Evolutionary conservation across 116 monocot species (phyloP), one percentile per base, ranked within the genome.

Genomic region (Thalassia testudinum): DNA sequence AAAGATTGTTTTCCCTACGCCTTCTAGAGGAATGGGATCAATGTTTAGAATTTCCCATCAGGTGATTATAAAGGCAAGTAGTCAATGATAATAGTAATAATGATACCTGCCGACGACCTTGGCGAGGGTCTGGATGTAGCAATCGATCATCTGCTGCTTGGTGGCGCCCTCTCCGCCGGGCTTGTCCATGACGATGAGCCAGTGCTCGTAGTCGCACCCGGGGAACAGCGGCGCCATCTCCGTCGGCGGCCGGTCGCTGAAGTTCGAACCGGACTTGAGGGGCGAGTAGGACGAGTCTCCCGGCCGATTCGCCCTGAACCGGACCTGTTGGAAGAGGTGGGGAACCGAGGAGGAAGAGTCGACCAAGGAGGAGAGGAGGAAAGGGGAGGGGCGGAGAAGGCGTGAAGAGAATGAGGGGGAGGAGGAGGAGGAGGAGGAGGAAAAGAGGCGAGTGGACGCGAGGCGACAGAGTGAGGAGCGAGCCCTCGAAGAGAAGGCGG

Each of bases 111-210:
- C 82, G 23, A 82, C 30, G 27, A 77, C 82, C 61, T 83, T 70
- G 52, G 82, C 74, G 18, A 83, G 70, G 62, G 82, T 83, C 51
- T 83, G 61, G 49, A 83, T 60, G 64, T 83, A 83, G 54, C 82
- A 83, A 49, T 75, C 78, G 64, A 83, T 83, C 78, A 83, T 83
- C 74, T 78, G 71, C 71, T 83, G 74, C 74, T 78, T 83, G 24
- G 71, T 66, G 23, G 82, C 82, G 7, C 71, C 74, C 62, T 78
- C 78, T 2, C 78, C 82, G 4, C 82, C 82, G 13, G 82, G 82
- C 71, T 74, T 83, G 48, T 83, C 82, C 79, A 83, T 78, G 27
- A 83, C 75, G 37, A 83, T 83, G 26, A 83, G 70, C 83, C 83
- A 83, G 79, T 83, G 83, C 66, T 83, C 78, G 70, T 78, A 78